These are phyloP conservation scores for Komagataella pseudopastoris DNA, from an alignment of 805 yeast species.

Conservation along the genomic window DNA sequence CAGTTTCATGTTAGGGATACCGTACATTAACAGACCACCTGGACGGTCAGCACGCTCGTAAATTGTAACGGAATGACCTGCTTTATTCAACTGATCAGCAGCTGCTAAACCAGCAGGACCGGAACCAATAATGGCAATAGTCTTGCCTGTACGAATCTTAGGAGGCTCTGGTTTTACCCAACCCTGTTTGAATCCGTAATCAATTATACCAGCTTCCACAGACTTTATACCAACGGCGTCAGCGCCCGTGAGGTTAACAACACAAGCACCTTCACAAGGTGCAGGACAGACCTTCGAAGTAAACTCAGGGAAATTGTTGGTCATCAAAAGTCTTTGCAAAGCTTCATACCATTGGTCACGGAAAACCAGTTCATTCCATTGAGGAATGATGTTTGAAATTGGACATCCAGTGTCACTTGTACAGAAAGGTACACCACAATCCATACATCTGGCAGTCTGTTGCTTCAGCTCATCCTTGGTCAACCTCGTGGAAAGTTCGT, in stretches of 20 bases:
- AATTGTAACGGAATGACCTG: constrained; percentile 87
- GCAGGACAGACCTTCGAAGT: constrained; percentile 98
- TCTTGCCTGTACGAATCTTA: constrained; percentile 65
- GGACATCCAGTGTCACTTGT: constrained; percentile 98
- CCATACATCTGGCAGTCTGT: constrained; percentile 98
- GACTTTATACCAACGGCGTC: constrained; percentile 96
- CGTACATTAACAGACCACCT: constrained; percentile 97
- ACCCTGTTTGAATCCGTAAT: constrained; percentile 90
- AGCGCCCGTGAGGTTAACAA: constrained; percentile 73
- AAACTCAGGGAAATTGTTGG: constrained; percentile 97
- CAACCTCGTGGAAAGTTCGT: constrained; percentile 71
- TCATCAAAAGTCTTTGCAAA: constrained; percentile 79
- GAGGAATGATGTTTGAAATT: constrained; percentile 90
- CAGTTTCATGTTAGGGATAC: constrained; percentile 97
- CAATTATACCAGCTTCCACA: constrained; percentile 91
- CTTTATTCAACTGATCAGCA: constrained; percentile 94
- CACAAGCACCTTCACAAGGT: constrained; percentile 96
- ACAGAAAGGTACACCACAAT: constrained; percentile 99
- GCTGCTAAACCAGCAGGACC: constrained; percentile 97
- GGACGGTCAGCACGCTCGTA: constrained; percentile 91
- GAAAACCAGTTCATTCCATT: constrained; percentile 95
- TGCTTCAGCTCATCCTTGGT: constrained; percentile 75
- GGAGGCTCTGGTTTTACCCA: constrained; percentile 90
- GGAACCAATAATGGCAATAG: constrained; percentile 82
- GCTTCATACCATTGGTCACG: constrained; percentile 93